Conservation (phyloP, 345 rosid genomes). For the Hypericum perforatum region DNA sequence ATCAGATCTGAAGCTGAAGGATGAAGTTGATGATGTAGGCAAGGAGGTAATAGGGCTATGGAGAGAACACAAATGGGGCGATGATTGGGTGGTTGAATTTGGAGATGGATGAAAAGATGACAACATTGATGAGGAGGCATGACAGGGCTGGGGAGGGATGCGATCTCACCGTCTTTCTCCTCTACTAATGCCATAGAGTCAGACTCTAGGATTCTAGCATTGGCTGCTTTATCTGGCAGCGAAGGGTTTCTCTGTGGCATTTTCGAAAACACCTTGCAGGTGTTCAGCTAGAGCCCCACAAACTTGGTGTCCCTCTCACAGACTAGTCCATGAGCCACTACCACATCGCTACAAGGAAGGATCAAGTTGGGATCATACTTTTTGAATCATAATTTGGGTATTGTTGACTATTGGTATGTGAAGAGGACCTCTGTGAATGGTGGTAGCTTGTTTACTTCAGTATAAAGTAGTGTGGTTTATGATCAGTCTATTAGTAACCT, state of each 20-base stretch:
- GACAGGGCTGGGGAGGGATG: too few relatives aligned
- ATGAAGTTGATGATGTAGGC: too few relatives aligned
- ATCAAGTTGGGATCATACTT: conserved; percentile 80
- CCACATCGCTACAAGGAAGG: conserved; percentile 69
- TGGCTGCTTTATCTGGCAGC: conserved; percentile 69
- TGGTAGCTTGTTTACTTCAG: conserved; percentile 18
- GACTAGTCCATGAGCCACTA: conserved; percentile 50
- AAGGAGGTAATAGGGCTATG: too few relatives aligned
- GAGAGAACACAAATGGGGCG: too few relatives aligned
- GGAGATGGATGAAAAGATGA: too few relatives aligned
- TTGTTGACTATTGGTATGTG: conserved; percentile 74
- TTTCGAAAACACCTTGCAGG: conserved; percentile 52
- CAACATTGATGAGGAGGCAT: too few relatives aligned
- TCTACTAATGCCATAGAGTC: conserved; percentile 14
- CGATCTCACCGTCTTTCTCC: conserved; percentile 18
- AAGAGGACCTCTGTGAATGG: conserved; percentile 24
- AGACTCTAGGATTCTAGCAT: conserved; percentile 30
- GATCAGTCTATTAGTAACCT: conserved; percentile 38
- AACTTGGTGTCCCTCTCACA: conserved; percentile 41
- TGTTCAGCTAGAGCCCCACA: conserved; percentile 51
- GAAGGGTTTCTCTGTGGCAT: conserved; percentile 76
- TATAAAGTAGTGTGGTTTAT: conserved; percentile 24
- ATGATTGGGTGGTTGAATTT: too few relatives aligned
- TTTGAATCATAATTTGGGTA: conserved; percentile 54
- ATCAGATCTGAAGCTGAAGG: too few relatives aligned